Conservation (phyloP, 495 filamentous ascomycete species). For the Niebla homalea region DNA sequence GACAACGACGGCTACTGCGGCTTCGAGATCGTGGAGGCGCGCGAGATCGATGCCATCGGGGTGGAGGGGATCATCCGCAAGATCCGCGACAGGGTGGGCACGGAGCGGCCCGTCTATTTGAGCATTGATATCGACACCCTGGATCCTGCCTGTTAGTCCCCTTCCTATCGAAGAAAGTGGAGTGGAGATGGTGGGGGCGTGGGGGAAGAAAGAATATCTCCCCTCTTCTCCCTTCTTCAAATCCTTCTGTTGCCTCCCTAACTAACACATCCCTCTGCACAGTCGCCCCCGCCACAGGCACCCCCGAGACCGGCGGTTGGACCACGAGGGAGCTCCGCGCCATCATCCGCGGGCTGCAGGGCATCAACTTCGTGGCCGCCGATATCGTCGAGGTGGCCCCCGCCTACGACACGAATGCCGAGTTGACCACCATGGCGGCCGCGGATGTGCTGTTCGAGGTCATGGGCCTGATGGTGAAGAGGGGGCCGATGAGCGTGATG, state of each 20-base stretch:
- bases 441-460: slow-evolving; percentile 55
- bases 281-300: slow-evolving; percentile 75
- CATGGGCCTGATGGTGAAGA: slow-evolving; percentile 54
- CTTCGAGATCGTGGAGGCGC: slow-evolving; percentile 66
- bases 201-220: background rate
- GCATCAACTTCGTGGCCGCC: slow-evolving; percentile 62
- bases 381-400: slow-evolving; percentile 71
- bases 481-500: slow-evolving; percentile 22
- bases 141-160: slow-evolving; percentile 59
- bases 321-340: slow-evolving; percentile 63
- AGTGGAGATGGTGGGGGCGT: background rate
- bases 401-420: slow-evolving; percentile 55
- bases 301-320: slow-evolving; percentile 81
- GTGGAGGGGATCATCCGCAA: slow-evolving; percentile 57
- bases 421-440: slow-evolving; percentile 55
- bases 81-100: slow-evolving; percentile 62
- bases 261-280: background rate
- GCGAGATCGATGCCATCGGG: slow-evolving; percentile 70
- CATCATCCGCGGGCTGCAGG: slow-evolving; percentile 59
- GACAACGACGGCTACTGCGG: slow-evolving; percentile 75
- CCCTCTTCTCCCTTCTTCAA: background rate
- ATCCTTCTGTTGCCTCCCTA: background rate
- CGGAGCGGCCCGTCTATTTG: slow-evolving; percentile 61
- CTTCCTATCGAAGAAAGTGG: no score
- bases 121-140: slow-evolving; percentile 83